A percentile compares a stretch with the other conserved stretches of the same genome.
phyloP scores from a whole-genome alignment of 495 filamentous ascomycete species.

The Penicillium egyptiacum region DNA sequence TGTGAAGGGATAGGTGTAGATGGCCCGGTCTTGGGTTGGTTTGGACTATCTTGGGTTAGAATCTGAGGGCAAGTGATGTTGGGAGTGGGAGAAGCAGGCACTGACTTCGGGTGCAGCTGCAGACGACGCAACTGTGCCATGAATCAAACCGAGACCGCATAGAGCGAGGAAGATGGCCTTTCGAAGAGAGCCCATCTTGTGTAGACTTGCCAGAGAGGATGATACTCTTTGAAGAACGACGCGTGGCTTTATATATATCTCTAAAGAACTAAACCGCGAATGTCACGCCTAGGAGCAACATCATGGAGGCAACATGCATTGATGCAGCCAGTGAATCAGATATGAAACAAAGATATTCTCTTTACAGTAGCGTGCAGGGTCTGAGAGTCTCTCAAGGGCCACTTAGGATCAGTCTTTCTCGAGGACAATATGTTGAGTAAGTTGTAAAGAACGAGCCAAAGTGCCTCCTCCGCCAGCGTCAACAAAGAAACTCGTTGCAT shows the following conservation, averaged over 20 bases:
- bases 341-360: neutral
- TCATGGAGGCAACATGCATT: neutral
- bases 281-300: neutral
- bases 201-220: neutral
- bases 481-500: constrained; percentile 7
- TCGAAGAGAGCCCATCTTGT: neutral
- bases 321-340: constrained; percentile 1
- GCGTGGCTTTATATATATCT: neutral
- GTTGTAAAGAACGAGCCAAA: neutral
- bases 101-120: neutral
- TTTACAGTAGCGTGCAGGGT: neutral
- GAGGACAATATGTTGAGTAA: neutral
- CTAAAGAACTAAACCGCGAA: neutral
- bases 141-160: neutral
- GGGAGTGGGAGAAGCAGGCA: neutral
- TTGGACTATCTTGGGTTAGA: neutral
- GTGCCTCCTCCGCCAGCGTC: neutral
- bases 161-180: neutral
- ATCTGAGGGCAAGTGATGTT: neutral
- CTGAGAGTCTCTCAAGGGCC: neutral
- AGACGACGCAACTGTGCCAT: neutral
- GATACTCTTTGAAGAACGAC: neutral
- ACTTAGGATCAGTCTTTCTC: neutral
- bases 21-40: neutral
- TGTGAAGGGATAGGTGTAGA: neutral